Conservation (phyloP, 2,329 filamentous ascomycete genomes). For the Trichoderma citrinoviride region DNA sequence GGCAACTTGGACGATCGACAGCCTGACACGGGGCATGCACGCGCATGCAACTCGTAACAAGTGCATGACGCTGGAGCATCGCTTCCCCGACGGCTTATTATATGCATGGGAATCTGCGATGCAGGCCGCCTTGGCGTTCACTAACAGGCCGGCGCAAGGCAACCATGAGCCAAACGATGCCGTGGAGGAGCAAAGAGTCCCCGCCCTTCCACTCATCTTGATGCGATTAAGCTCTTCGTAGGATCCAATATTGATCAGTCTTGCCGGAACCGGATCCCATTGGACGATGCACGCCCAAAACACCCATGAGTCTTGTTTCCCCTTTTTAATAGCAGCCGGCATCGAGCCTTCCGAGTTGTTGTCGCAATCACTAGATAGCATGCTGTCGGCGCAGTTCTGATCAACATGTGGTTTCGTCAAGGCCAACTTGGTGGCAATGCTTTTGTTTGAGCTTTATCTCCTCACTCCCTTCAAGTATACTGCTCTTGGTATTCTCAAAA, state of each 20-base stretch:
- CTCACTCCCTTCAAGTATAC: neutral
- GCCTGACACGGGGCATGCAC: constrained; percentile 19
- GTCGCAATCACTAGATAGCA: neutral
- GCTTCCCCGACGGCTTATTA: constrained; percentile 1
- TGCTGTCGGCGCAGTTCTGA: neutral
- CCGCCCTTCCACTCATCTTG: constrained; percentile 13
- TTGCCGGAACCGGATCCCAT: constrained; percentile 25
- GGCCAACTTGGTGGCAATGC: neutral
- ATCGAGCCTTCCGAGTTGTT: constrained; percentile 23
- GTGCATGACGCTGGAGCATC: neutral
- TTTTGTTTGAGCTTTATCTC: neutral
- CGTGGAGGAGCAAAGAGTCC: neutral
- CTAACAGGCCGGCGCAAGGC: constrained; percentile 28
- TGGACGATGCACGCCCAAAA: constrained; percentile 38
- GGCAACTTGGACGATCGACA: constrained; percentile 19
- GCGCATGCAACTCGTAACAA: constrained; percentile 12
- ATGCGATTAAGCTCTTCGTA: neutral
- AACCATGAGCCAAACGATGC: constrained; percentile 6
- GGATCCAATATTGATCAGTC: constrained; percentile 21
- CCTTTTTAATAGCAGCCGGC: constrained; percentile 37
- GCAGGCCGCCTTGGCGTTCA: constrained; percentile 20
- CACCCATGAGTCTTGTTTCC: constrained; percentile 35
- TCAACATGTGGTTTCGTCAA: constrained; percentile 10
- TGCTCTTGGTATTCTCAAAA: neutral
- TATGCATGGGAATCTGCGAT: constrained; percentile 1